Base-by-base conservation (phyloP, 1,284 basidiomycete species). In the Heterobasidion occidentale region DNA sequence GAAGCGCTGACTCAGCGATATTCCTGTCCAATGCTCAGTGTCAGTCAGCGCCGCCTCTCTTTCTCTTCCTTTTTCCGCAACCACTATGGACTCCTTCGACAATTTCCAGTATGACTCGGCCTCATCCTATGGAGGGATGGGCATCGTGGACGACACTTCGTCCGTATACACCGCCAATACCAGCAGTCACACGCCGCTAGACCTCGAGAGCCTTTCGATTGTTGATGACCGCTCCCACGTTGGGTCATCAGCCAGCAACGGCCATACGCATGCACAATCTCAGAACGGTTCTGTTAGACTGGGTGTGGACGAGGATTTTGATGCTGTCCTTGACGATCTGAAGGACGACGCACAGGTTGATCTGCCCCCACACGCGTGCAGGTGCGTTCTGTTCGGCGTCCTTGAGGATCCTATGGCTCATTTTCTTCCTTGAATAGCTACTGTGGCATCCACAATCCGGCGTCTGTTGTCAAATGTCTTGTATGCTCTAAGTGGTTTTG, bases 401-500 rank as follows among this genome's bases (percentile, higher is more conserved):
- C 46, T 27, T 9, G 15, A 36, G 27, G n/a, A 47, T 20, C 17
- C 19, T 34, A 19, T 35, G 9, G 36, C 54, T 19, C 46, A 17
- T 19, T 48, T 48, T 33, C 4, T 48, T 34, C 9, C 11, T 33
- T 11, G 9, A 54, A 47, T 61, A 96, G 94, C 68, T 99, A 99
- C 69, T 99, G 96, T 67, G 96, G 96, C n/a, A 97, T 99, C 53
- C 95, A 98, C 71, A 96, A 93, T 56, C 94, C 96, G 1, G 89
- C 94, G 4, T 96, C 93, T 54, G 97, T 99, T 15, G 96, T 99
- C 60, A 96, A 97, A 74, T 99, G 97, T 67, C 79, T 98, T 36
- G 74, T 94, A 53, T 99, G 97, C 72, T 85, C 85, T 57, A 99
- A 99, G 71, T 99, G 96, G 94, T 99, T 99, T 71, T 99, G 97